Evolutionary conservation across 441 rosid species (phyloP), one percentile per base, ranked within the genome.

Genomic region (Populus hybrid): DNA sequence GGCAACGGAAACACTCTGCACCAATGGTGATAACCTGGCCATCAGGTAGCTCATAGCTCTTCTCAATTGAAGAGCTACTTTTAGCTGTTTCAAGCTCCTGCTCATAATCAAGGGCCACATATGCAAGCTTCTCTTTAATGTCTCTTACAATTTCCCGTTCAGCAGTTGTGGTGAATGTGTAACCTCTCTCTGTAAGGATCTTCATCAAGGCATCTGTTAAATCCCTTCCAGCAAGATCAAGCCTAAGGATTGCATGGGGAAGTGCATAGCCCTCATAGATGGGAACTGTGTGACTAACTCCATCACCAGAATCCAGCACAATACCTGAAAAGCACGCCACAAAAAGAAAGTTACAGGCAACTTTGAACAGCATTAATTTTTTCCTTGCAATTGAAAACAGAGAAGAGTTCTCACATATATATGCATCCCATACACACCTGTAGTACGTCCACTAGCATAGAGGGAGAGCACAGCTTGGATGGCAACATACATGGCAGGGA

Each of bases 161-260:
- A 3, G 66, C 81, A 64, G 87, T 85, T 61, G 87, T 85, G 68
- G 85, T 85, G 73, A 85, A 80, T 36, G 87, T 4, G 77, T 82
- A 82, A 3, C 87, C 84, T 77, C 84, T 81, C 82, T 82, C 85
- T 5, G 84, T 85, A 67, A 82, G 83, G 57, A 85, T 85, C 81
- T 81, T 85, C 85, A 79, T 85, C 82, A 85, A 75, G 71, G 78
- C 82, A 77, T 85, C 84, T 50, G 85, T 85, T 80, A 82, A 71
- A 77, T 82, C 87, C 57, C 87, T 75, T 69, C 85, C 87, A 70
- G 85, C 87, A 70, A 80, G 84, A 75, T 85, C 85, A 78, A 82
- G 87, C 82, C 85, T 73, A 74, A 82, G 85, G 73, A 85, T 85
- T 67, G 87, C 85, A 76, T 82, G 83, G 28, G 82, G 79, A 65